Base-by-base conservation (phyloP, 345 rosid species). In the Hypericum androsaemum region DNA sequence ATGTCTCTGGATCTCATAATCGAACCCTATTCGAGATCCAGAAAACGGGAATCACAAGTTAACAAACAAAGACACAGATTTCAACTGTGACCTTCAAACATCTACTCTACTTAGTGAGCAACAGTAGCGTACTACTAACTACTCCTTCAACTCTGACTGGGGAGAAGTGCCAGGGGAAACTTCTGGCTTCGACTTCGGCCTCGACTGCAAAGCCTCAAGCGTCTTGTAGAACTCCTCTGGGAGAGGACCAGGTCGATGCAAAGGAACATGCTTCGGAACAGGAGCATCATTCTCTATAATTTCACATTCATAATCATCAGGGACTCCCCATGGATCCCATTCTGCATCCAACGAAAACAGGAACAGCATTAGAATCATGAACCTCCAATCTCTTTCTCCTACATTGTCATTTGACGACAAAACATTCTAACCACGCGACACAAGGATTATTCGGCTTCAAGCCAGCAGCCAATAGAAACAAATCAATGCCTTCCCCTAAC, bases 281-380 rank as follows among this genome's bases (percentile, higher is more conserved):
- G 94, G 94, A 15, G 90, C 86, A 65, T 85, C 90, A 12, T 85
- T 80, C 72, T 92, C 97, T 8, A 92, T 76, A n/a, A 88, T 78
- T 71, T 92, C 97, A 13, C 89, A 83, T 61, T 85, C 90, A 32
- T 81, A 80, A 68, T 88, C 99, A 38, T 94, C 97, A 36, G 95
- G 88, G 71, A 88, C 88, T 62, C 88, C 97, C 97, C 97, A 85
- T 50, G 97, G 97, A 71, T 85, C 90, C 97, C 94, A 88, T 66
- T 92, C 97, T 92, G 83, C 68, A 44, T 46, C 22, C 50, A 46
- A 44, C 7, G 7, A n/a, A 44, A 12, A 12, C 15, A 44, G 7
- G 47, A 44, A 22, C 32, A 22, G 4, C 32, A 22, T 22, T 22
- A 22, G 32, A 22, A 22, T 22, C 32, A 4, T 22, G 32, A 22